These are phyloP conservation scores for Neofusicoccum ribis DNA, from an alignment of 2,329 filamentous ascomycete genomes.

Conservation along the genomic window DNA sequence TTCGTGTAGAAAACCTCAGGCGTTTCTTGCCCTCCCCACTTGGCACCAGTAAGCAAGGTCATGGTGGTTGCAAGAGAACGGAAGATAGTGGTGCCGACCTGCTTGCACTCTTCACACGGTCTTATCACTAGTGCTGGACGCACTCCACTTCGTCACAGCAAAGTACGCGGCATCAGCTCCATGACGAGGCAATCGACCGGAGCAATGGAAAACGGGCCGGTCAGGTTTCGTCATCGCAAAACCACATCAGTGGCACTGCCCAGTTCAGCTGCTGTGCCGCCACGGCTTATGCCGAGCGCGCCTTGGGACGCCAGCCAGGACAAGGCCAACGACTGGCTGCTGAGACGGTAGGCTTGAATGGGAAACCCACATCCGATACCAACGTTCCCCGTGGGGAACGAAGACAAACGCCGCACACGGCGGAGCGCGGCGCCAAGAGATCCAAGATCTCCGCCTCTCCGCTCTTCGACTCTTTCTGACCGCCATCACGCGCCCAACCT, in stretches of 20 bases:
- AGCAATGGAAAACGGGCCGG: neutral
- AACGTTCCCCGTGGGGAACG: slow-evolving; percentile 14
- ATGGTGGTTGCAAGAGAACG: no score
- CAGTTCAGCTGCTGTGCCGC: neutral
- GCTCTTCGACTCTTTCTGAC: neutral
- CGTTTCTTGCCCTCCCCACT: no score
- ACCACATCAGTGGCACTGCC: neutral
- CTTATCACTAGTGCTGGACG: neutral
- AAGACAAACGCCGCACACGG: slow-evolving; percentile 1
- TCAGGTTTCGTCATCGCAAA: neutral
- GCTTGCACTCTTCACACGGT: no score
- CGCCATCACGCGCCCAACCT: neutral
- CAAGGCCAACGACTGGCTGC: no score
- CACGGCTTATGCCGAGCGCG: slow-evolving; percentile 3
- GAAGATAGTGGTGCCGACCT: no score
- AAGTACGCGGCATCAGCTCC: no score
- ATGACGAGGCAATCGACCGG: neutral
- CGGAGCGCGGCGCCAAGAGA: slow-evolving; percentile 6
- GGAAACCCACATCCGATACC: neutral
- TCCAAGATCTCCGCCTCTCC: slow-evolving; percentile 7
- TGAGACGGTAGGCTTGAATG: neutral
- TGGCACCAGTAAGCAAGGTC: no score
- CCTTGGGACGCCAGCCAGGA: neutral
- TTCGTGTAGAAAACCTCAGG: no score
- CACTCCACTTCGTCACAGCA: neutral